These are phyloP conservation scores for Diaporthe sp. DNA, from an alignment of 2,329 filamentous ascomycete species.

Conservation along the genomic window DNA sequence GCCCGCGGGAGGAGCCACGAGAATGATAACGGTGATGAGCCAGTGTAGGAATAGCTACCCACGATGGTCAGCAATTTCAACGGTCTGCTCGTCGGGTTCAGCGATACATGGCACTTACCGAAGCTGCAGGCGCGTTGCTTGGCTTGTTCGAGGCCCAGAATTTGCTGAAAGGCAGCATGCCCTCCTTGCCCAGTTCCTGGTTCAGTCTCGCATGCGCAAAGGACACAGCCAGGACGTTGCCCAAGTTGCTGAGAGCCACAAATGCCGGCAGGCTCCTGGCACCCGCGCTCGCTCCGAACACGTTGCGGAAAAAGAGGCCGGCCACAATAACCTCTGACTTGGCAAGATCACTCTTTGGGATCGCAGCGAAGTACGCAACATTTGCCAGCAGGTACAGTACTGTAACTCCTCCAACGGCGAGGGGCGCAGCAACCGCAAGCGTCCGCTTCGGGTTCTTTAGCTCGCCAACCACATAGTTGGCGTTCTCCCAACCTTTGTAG, in stretches of 20 bases:
- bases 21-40: constrained; percentile 73
- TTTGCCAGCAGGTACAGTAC: constrained; percentile 75
- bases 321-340: constrained; percentile 72
- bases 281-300: constrained; percentile 70
- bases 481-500: constrained; percentile 75
- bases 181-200: constrained; percentile 79
- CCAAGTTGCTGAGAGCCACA: constrained; percentile 69
- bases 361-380: constrained; percentile 75
- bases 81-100: not conserved
- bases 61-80: constrained; percentile 17
- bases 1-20: constrained; percentile 76
- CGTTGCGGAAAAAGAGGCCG: constrained; percentile 71
- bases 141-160: constrained; percentile 79
- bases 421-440: constrained; percentile 67
- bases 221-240: constrained; percentile 72
- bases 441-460: constrained; percentile 68
- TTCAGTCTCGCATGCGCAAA: constrained; percentile 72
- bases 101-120: constrained; percentile 45
- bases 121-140: constrained; percentile 71
- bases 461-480: constrained; percentile 73
- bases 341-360: constrained; percentile 69
- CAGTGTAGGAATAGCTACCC: constrained; percentile 72
- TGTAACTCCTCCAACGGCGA: constrained; percentile 70
- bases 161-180: constrained; percentile 73
- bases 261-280: constrained; percentile 61